A percentile compares a stretch with the other conserved stretches of the same genome.
These are phyloP conservation scores for Glarea lozoyensis DNA, from an alignment of 495 filamentous ascomycete species.

Conservation along the genomic window DNA sequence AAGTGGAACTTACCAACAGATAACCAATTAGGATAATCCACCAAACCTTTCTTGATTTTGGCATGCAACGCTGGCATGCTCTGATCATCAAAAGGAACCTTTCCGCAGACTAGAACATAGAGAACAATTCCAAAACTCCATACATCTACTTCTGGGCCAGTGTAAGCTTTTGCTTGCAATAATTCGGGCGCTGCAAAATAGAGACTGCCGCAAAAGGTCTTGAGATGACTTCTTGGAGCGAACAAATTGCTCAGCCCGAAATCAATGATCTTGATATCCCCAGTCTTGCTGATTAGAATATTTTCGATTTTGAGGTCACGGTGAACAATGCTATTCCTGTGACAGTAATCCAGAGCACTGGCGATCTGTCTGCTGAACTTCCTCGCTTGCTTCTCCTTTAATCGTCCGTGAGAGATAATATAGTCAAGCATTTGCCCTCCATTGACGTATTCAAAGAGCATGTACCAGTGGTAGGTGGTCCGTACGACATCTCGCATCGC, in stretches of 20 bases:
- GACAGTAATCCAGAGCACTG: constrained; percentile 97
- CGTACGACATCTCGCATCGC: constrained; percentile 92
- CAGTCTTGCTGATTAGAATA: constrained; percentile 97
- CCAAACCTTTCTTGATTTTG: constrained; percentile 95
- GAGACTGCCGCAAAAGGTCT: constrained; percentile 95
- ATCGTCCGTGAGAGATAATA: constrained; percentile 93
- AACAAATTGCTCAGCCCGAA: constrained; percentile 98
- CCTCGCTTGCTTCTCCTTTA: constrained; percentile 97
- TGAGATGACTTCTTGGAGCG: constrained; percentile 74
- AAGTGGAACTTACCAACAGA: constrained; percentile 57
- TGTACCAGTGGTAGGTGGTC: constrained; percentile 98
- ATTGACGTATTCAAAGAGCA: constrained; percentile 99
- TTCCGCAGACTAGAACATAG: constrained; percentile 95
- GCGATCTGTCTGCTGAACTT: constrained; percentile 98
- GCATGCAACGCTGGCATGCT: constrained; percentile 98
- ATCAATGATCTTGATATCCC: constrained; percentile 99
- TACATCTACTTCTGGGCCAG: constrained; percentile 92
- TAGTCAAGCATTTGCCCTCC: constrained; percentile 99
- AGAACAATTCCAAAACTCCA: constrained; percentile 99
- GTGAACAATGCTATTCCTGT: constrained; percentile 98
- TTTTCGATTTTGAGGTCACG: constrained; percentile 98
- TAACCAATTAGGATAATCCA: constrained; percentile 93
- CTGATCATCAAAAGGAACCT: constrained; percentile 98
- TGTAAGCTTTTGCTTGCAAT: constrained; percentile 88
- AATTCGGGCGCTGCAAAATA: constrained; percentile 98